Base-by-base conservation (phyloP, 495 filamentous ascomycete genomes). In the Polyplosphaeria fusca region DNA sequence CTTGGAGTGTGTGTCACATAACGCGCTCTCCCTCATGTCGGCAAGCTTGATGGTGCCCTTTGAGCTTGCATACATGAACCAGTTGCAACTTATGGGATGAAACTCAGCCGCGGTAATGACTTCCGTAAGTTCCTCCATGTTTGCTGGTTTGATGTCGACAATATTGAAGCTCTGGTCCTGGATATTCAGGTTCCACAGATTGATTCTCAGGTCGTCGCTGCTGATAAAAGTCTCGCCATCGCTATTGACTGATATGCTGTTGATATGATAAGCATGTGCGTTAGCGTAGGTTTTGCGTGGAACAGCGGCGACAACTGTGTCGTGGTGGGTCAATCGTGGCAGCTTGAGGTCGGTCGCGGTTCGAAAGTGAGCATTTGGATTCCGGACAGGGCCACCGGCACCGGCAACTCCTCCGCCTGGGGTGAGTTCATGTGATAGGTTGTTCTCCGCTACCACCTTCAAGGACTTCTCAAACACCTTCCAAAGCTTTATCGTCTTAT, bases 161-260 rank as follows among this genome's bases (percentile, higher is more conserved):
- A 98, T 98, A 76, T 98, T 98, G 81, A 98, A 98, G 78, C 93
- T 97, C 74, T 97, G 92, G 60, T 97, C 93, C 73, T 98, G 94
- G 49, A 98, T 97, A 72, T 98, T 96, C 63, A 97, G 75, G 64
- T 98, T 97, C 93, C 93, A 98, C 43, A 98, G 77, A 76, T 98
- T 98, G 77, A 98, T 93, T 30, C 93, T 86, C 47, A 98, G 76
- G 69, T 98, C 93, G 68, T 98, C 93, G 69, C 91, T 96, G 73
- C 89, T 95, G 73, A 98, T 96, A 74, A 97, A 98, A 0, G 93
- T 98, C 76, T 98, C 93, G 27, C 94, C 93, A 73, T 98, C 93
- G 68, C 92, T 96, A 77, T 98, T 98, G 63, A 97, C 93, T 30
- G 93, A 97, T 65, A 98, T 98, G 77, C 93, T 97, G 78, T 98